Percentiles rank a stretch among this genome's conserved stretches.
Evolutionary conservation across 1,284 basidiomycete species (phyloP).

Genomic region (Tylopilus sp.): DNA sequence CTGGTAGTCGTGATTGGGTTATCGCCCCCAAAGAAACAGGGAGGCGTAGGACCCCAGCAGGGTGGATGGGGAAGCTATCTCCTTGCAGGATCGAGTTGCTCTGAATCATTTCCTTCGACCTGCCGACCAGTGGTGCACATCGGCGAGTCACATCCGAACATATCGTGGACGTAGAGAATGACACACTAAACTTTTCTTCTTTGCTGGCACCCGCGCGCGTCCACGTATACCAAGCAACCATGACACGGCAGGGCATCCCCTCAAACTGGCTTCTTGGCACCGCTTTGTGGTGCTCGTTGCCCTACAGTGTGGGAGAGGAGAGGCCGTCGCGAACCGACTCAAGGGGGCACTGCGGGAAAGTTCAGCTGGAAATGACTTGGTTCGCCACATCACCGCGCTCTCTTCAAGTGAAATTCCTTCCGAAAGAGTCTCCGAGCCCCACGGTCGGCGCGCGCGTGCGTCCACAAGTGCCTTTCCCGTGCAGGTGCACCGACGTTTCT

Average conservation of each 20-base stretch:
- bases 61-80: not conserved
- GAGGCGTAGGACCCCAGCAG: no score
- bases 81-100: not conserved
- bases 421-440: not conserved
- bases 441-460: not conserved
- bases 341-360: no score
- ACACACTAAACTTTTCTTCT: not conserved
- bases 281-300: conserved; percentile 5
- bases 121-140: not conserved
- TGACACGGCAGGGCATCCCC: not conserved
- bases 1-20: no score
- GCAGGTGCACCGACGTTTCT: not conserved
- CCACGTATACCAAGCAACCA: conserved; percentile 1
- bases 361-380: no score
- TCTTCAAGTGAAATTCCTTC: not conserved
- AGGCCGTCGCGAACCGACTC: not conserved
- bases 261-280: not conserved
- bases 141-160: no score
- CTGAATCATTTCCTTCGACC: not conserved
- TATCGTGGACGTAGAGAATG: not conserved
- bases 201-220: not conserved
- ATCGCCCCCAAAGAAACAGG: no score
- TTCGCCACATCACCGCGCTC: not conserved
- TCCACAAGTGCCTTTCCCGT: not conserved
- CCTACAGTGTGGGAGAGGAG: not conserved